Percentiles rank a stretch among this genome's conserved stretches.
These are phyloP conservation scores for Patellaria atrata DNA, from an alignment of 495 filamentous ascomycete genomes.

Conservation along the genomic window DNA sequence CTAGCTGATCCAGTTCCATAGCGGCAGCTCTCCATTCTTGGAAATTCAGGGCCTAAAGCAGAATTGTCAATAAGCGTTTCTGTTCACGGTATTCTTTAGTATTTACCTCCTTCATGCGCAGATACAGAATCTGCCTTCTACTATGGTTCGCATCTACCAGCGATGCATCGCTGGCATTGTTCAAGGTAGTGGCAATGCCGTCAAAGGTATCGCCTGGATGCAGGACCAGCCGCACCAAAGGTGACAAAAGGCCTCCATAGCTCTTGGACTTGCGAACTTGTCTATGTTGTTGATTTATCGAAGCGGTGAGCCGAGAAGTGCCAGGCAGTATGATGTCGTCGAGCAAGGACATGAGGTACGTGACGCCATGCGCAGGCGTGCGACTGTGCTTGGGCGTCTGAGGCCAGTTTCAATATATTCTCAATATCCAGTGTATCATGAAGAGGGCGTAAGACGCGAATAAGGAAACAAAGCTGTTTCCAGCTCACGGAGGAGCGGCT, in stretches of 20 bases:
- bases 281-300: conserved; percentile 3
- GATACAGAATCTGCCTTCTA: conserved; percentile 20
- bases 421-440: no score
- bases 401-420: no score
- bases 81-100: background rate
- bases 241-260: conserved; percentile 14
- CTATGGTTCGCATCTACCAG: conserved; percentile 2
- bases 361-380: conserved; percentile 15
- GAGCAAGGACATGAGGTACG: conserved; percentile 20
- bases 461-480: no score
- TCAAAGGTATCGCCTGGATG: conserved; percentile 15
- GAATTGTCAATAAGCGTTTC: conserved; percentile 4
- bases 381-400: no score
- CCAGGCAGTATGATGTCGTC: conserved; percentile 17
- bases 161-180: background rate
- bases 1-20: conserved; percentile 62
- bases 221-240: conserved; percentile 16
- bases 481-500: no score
- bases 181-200: conserved; percentile 3
- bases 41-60: conserved; percentile 21
- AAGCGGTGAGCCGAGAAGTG: conserved; percentile 6
- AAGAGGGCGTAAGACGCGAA: no score
- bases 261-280: conserved; percentile 9
- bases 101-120: conserved; percentile 20
- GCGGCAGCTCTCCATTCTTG: conserved; percentile 39